Base-by-base conservation (phyloP, 169 alveolate genomes). In the Plasmodium falciparum region DNA sequence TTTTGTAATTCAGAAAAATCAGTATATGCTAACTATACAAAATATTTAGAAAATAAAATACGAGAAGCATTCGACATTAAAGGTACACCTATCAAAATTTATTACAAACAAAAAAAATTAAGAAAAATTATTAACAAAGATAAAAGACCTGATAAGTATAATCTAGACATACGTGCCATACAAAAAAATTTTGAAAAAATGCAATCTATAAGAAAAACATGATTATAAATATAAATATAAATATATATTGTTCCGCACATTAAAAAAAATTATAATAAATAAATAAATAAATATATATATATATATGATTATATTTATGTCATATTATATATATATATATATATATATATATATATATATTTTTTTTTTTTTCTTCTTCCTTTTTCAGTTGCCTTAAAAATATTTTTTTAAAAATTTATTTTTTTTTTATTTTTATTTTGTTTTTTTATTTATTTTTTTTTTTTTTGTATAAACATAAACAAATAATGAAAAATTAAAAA, bases 1-100 rank as follows among this genome's bases (percentile, higher is more conserved):
- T 92, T 92, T 83, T 94, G 96, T 90, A 94, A 94, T 75, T 93
- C 93, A 54, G 92, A 90, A 50, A 80, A 80, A 12, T 73, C 89
- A 45, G 71, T 89, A 74, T 91, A 94, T 50, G 66, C 47, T 22
- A 95, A 94, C 85, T 94, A 94, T 85, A 92, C 93, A 63, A 93
- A 94, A 88, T 94, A 94, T 92, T 74, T 94, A 67, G 95, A 94
- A 86, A 80, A 69, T 17, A 90, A 88, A 74, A 88, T 94, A 66
- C 49, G 96, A 15, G 91, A 89, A 11, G 74, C 95, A 8, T 88
- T 94, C 47, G 80, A 86, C 59, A 39, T 94, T 50, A 65, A 90
- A 52, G 95, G 95, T 26, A 89, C 95, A 1, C 96, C 96, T 12
- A 92, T 94, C 54, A 88, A 73, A 45, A 83, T 83, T 56, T 83